Evolutionary conservation across 176 grass and related monocot genomes (phyloP), one percentile per base, ranked within the genome.

Genomic region (Calamus simplicifolius): DNA sequence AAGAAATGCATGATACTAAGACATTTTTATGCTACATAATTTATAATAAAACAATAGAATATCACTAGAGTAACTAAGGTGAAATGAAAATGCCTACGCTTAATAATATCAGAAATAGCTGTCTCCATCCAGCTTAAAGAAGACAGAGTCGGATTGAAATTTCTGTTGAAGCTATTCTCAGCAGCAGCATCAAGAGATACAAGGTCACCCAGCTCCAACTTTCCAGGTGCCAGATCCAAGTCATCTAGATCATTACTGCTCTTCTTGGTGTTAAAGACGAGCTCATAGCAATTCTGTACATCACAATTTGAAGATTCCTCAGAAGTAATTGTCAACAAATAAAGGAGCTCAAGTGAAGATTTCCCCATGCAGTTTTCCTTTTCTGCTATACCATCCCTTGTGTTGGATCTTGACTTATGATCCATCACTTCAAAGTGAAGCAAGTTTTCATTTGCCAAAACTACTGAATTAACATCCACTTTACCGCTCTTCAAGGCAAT

Each of bases 111-210:
- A 30, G 80, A 82, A 80, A 96, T 69, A 69, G 92, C 75, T 67
- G 57, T 71, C 75, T 96, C 78, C 80, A 87, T 84, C 92, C 92
- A 96, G 66, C 80, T 83, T 67, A 96, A 81, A 61, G 86, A 96
- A 82, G 83, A 85, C 19, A 49, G 4, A 50, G 83, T 68, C 61
- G 90, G 52, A 60, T 75, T 67, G 51, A 90, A 87, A 59, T 26
- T 71, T 77, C 71, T 61, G 56, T 28, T 82, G 61, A 79, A 52
- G 26, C 59, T 53, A 56, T 31, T 69, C 21, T 96, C 81, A 38
- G 73, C 25, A 51, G 75, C 18, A 29, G 75, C 77, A 54, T 75
- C 72, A 64, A 96, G 59, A 54, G 75, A 84, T 79, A 85, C 59
- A 51, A 80, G 78, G 23, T 87, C 83, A 19, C 86, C 86, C 27